phyloP scores from a whole-genome alignment of 1,284 basidiomycete genomes.

The Phaffia rhodozyma region DNA sequence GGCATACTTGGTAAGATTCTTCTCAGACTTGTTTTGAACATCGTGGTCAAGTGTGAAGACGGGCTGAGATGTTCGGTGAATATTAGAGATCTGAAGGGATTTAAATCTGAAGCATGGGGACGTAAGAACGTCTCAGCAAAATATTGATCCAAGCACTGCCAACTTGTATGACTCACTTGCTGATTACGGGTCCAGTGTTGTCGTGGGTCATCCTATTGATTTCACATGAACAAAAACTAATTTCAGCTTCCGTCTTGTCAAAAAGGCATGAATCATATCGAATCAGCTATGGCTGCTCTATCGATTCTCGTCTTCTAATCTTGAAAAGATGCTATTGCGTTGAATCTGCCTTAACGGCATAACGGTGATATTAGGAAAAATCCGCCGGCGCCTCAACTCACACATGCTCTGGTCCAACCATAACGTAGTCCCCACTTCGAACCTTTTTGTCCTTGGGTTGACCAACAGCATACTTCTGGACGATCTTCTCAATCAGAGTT shows the following conservation, averaged over 20 bases:
- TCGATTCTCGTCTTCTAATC: no score
- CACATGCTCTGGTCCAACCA: conserved; percentile 95
- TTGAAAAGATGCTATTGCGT: not conserved
- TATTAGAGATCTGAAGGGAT: conserved; percentile 79
- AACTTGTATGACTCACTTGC: conserved; percentile 10
- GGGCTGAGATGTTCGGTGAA: conserved; percentile 69
- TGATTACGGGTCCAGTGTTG: conserved; percentile 81
- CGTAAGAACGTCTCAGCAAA: conserved; percentile 8
- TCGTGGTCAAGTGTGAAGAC: conserved; percentile 98
- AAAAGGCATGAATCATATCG: conserved; percentile 7
- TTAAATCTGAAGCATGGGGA: conserved; percentile 55
- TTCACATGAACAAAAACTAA: not conserved
- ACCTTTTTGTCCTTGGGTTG: conserved; percentile 51
- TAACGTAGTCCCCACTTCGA: conserved; percentile 95
- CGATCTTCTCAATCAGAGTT: conserved; percentile 93
- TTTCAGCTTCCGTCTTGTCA: not conserved
- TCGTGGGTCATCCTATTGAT: conserved; percentile 70
- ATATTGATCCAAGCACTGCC: not conserved
- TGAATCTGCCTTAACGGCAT: no score
- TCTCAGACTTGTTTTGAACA: conserved; percentile 89
- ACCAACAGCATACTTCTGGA: conserved; percentile 88
- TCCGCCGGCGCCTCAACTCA: conserved; percentile 23
- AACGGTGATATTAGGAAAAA: not conserved
- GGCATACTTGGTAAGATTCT: conserved; percentile 87
- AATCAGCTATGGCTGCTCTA: not conserved